phyloP scores from a whole-genome alignment of 257 asterid genomes.

The Solanum clarkiae region DNA sequence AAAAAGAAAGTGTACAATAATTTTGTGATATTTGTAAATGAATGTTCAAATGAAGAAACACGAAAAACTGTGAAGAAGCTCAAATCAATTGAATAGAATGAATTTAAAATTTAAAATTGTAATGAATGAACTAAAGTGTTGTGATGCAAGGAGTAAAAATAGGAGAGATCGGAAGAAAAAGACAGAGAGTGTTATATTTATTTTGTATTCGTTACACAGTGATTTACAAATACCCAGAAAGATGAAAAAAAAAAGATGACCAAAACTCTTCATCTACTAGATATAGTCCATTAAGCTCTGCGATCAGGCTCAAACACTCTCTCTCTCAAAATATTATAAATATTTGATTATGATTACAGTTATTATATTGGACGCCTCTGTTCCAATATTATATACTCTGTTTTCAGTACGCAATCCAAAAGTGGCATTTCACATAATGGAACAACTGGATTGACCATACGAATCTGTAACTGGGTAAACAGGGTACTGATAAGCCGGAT shows the following conservation, averaged over 20 bases:
- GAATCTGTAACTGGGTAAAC: not conserved
- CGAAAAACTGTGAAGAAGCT: too few species aligned
- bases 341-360: fast-evolving
- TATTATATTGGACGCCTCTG: not conserved
- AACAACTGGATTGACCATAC: not conserved
- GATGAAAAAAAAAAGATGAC: too few species aligned
- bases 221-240: not conserved
- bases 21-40: too few species aligned
- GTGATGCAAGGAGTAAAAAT: too few species aligned
- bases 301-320: not conserved
- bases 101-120: too few species aligned
- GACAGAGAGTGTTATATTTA: too few species aligned
- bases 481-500: not conserved
- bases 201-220: too few species aligned
- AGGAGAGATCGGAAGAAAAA: too few species aligned
- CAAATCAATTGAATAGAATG: too few species aligned
- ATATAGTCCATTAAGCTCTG: not conserved
- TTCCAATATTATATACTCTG: not conserved
- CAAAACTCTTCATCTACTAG: not conserved
- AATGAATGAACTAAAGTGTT: too few species aligned
- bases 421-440: not conserved
- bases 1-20: too few species aligned
- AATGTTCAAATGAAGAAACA: too few species aligned
- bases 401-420: not conserved
- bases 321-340: not conserved